A percentile compares a stretch with the other conserved stretches of the same genome.
phyloP scores from a whole-genome alignment of 2,329 filamentous ascomycete genomes.

The Graphiopsis chlorocephala region DNA sequence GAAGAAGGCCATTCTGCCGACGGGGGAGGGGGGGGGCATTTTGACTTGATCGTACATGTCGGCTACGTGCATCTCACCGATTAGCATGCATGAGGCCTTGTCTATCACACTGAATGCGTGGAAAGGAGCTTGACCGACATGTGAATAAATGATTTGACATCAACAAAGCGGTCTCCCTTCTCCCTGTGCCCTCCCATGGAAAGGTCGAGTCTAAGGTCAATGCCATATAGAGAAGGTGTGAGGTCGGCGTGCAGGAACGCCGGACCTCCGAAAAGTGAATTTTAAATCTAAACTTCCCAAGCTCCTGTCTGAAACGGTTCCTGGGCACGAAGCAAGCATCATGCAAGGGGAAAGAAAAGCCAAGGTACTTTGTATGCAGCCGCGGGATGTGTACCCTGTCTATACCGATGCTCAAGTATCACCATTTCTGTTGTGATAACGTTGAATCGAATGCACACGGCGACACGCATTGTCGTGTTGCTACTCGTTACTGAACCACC shows the following conservation, averaged over 20 bases:
- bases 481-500: not conserved
- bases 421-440: not conserved
- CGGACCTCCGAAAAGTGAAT: conserved; percentile 1
- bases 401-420: conserved; percentile 5
- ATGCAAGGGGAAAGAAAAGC: conserved; percentile 10
- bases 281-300: too few species aligned
- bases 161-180: too few species aligned
- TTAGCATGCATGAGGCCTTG: not conserved
- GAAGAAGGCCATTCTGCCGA: too few species aligned
- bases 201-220: not conserved
- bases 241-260: conserved; percentile 4
- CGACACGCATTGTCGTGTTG: not conserved
- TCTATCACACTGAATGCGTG: not conserved
- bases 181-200: too few species aligned
- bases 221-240: not conserved
- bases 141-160: too few species aligned
- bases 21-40: too few species aligned
- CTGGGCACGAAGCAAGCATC: not conserved
- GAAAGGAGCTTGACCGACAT: not conserved
- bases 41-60: not conserved
- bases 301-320: not conserved
- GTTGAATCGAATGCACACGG: not conserved
- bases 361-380: not conserved
- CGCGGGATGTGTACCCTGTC: conserved; percentile 1
- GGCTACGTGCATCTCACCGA: not conserved